Base-by-base conservation (phyloP, 2,329 filamentous ascomycete species). In the Paradendryphiella salina region DNA sequence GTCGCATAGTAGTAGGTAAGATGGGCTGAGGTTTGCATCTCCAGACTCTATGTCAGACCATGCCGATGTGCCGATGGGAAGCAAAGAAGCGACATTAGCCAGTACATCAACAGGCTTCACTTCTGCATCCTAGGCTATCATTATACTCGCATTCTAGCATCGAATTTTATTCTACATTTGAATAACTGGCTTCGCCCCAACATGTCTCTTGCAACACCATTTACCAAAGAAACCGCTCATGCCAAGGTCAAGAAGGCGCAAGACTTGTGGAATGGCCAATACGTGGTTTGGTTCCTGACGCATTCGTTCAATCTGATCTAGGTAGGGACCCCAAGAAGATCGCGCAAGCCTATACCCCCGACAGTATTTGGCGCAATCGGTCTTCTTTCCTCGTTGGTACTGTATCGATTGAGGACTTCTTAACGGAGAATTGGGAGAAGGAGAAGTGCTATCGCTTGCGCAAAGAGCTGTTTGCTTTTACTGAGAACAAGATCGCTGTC, bases 171-270 rank as follows among this genome's bases (percentile, higher is more conserved):
- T 15, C n/a, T 14, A 21, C 29, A 17, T 8, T 15, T 17, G 31
- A 17, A 2, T 23, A 9, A n/a, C 6, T 39, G 29, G 14, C 3
- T 26, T 9, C 23, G 18, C 14, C 28, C 17, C 15, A 60, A 15
- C 8, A 78, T 78, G 76, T 76, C 76, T 37, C 71, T 76, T 18
- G 62, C 82, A 51, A 90, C 90, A 3, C 90, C 90, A 0, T 95
- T 91, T 70, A 93, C 84, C 3, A 77, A 82, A 18, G 86, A 89
- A 67, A 86, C 85, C 1, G 90, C 90, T 2, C 76, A 76, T 13
- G 77, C 79, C 51, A 95, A 95, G 71, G 90, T 95, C 56, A 95
- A 95, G 75, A 86, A 85, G 14, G 90, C 89, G 0, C 90, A 96
- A 69, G 83, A 90, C 69, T 78, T 86, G 3, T 95, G 90, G 90